Percentiles rank a stretch among this genome's conserved stretches.
These are phyloP conservation scores for Suillus clintonianus DNA, from an alignment of 768 basidiomycete genomes.

Conservation along the genomic window DNA sequence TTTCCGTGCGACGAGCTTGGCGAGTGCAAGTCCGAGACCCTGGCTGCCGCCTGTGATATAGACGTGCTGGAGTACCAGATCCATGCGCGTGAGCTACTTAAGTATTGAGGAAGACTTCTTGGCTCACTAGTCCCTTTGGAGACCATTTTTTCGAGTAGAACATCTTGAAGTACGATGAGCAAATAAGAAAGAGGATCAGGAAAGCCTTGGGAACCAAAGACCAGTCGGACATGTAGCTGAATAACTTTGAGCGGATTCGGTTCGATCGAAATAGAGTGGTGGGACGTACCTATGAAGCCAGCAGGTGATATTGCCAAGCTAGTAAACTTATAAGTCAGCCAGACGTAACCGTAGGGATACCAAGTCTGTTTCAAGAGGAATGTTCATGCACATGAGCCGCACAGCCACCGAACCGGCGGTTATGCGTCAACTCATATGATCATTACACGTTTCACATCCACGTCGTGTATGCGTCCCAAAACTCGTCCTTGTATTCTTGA, in stretches of 20 bases:
- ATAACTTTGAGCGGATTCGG: background rate
- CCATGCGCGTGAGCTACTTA: background rate
- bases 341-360: no score
- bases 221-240: background rate
- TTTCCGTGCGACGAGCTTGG: constrained; percentile 58
- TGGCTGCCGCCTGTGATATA: constrained; percentile 85
- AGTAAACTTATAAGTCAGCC: no score
- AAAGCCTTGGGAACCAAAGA: background rate
- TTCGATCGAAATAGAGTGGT: background rate
- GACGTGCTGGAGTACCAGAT: constrained; percentile 75
- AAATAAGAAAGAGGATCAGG: background rate
- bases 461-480: background rate
- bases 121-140: constrained; percentile 18
- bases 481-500: background rate
- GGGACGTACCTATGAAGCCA: background rate
- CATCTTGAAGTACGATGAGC: constrained; percentile 13
- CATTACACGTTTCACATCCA: constrained; percentile 9
- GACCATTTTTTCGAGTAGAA: constrained; percentile 30
- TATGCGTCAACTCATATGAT: background rate
- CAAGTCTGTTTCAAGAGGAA: no score
- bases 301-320: background rate
- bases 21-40: constrained; percentile 78
- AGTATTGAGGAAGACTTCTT: background rate
- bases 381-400: no score
- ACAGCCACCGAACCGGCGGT: background rate